Percentiles rank a stretch among this genome's conserved stretches.
These are phyloP conservation scores for Malus orientalis DNA, from an alignment of 306 rosid genomes.

Conservation along the genomic window DNA sequence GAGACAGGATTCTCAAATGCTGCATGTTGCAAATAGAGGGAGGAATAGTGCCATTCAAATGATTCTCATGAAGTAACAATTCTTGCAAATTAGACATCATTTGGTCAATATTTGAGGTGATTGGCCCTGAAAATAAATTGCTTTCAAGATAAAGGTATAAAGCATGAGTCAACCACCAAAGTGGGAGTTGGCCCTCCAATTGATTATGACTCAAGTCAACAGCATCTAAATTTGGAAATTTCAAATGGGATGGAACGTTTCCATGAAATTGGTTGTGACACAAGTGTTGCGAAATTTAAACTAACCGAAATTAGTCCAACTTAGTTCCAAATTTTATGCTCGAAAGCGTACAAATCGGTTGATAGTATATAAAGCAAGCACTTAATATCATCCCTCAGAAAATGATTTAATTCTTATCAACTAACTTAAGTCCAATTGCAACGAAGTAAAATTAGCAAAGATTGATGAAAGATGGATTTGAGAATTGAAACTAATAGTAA, in stretches of 20 bases:
- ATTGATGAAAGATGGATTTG: too few relatives aligned
- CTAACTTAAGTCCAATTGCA: too few relatives aligned
- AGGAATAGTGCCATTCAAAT: neutral
- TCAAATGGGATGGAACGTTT: neutral
- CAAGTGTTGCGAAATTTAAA: neutral
- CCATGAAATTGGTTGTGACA: neutral
- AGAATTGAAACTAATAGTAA: too few relatives aligned
- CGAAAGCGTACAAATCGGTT: too few relatives aligned
- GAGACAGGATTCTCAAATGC: accelerated
- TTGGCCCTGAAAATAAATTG: neutral
- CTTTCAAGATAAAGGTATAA: accelerated
- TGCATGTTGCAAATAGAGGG: neutral
- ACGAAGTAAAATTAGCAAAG: too few relatives aligned
- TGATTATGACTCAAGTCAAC: neutral
- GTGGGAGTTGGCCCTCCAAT: neutral
- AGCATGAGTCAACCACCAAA: too few relatives aligned
- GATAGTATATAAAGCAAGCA: too few relatives aligned
- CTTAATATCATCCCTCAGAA: too few relatives aligned
- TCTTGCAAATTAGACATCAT: accelerated
- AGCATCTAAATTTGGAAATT: neutral
- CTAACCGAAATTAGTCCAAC: too few relatives aligned
- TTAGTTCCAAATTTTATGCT: too few relatives aligned
- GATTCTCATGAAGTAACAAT: neutral
- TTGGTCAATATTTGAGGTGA: neutral
- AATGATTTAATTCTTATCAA: too few relatives aligned